A percentile compares a stretch with the other conserved stretches of the same genome.
Evolutionary conservation across 1,284 basidiomycete species (phyloP).

Genomic region (Sanghuangporus weigelae): DNA sequence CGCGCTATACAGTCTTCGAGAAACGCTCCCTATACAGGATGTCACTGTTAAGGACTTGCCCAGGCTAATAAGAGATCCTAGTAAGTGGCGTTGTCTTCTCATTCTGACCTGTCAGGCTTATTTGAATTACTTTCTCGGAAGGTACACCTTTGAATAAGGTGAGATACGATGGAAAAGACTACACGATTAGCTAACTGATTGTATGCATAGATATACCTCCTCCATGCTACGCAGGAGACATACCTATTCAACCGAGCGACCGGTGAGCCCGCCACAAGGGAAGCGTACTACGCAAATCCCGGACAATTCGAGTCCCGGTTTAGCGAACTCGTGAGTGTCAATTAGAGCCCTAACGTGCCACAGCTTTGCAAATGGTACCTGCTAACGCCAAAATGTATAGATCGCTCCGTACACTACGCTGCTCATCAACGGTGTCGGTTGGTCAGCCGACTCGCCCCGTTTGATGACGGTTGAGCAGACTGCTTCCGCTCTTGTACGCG

Average conservation of each 20-base stretch:
- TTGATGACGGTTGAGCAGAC: slow-evolving; percentile 71
- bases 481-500: slow-evolving; percentile 43
- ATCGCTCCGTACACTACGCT: slow-evolving; percentile 81
- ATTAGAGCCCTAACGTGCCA: not conserved
- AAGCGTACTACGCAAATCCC: slow-evolving; percentile 70
- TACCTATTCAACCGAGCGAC: slow-evolving; percentile 42
- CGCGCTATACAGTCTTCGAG: slow-evolving; percentile 62
- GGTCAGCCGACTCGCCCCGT: slow-evolving; percentile 72
- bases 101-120: not conserved
- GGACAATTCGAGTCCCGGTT: slow-evolving; percentile 64
- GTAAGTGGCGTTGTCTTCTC: slow-evolving; percentile 32
- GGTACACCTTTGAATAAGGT: slow-evolving; percentile 53
- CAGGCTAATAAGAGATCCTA: slow-evolving; percentile 42
- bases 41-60: slow-evolving; percentile 56
- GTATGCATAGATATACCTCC: slow-evolving; percentile 61
- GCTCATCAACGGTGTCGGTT: slow-evolving; percentile 82
- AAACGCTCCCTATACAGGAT: slow-evolving; percentile 56
- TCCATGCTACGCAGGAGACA: slow-evolving; percentile 65
- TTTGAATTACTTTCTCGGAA: slow-evolving; percentile 22
- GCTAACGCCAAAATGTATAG: slow-evolving; percentile 30
- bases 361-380: not conserved
- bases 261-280: slow-evolving; percentile 34
- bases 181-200: not conserved
- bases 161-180: not conserved
- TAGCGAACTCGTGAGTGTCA: slow-evolving; percentile 49